A percentile compares a stretch with the other conserved stretches of the same genome.
Conservation (phyloP, 768 basidiomycete species). For the Lentinula aciculospora region DNA sequence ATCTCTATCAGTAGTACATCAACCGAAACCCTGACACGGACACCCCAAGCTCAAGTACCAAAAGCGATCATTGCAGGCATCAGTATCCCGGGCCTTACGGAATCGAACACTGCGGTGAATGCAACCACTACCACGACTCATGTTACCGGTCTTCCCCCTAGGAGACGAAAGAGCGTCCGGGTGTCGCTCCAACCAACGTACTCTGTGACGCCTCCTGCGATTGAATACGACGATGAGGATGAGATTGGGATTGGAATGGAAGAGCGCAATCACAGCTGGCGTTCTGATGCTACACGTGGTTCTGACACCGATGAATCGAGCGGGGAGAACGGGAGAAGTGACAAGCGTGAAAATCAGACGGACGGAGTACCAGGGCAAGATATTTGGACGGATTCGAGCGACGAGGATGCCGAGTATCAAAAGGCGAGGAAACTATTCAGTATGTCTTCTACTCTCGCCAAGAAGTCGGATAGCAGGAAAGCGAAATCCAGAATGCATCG, state of each 20-base stretch:
- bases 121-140: slow-evolving; percentile 9
- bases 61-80: neutral
- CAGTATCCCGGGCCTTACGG: neutral
- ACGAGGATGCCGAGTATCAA: slow-evolving; percentile 66
- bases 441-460: slow-evolving; percentile 23
- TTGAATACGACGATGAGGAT: slow-evolving; percentile 43
- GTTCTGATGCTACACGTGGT: too few relatives aligned
- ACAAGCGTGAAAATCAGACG: neutral
- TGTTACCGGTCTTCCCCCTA: slow-evolving; percentile 12
- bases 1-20: slow-evolving; percentile 11
- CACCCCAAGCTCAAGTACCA: neutral
- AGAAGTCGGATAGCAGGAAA: neutral
- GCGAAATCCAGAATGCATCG: neutral
- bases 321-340: neutral
- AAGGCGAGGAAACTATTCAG: slow-evolving; percentile 50
- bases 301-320: slow-evolving; percentile 6
- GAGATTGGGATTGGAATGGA: slow-evolving; percentile 16
- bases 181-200: slow-evolving; percentile 76
- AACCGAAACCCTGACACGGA: slow-evolving; percentile 8
- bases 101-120: slow-evolving; percentile 9
- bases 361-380: slow-evolving; percentile 19
- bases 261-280: too few relatives aligned
- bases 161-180: slow-evolving; percentile 66
- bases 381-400: slow-evolving; percentile 73
- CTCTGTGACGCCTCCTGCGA: slow-evolving; percentile 63